These are phyloP conservation scores for Talaromyces nanjingensis DNA, from an alignment of 495 filamentous ascomycete species.

Conservation along the genomic window DNA sequence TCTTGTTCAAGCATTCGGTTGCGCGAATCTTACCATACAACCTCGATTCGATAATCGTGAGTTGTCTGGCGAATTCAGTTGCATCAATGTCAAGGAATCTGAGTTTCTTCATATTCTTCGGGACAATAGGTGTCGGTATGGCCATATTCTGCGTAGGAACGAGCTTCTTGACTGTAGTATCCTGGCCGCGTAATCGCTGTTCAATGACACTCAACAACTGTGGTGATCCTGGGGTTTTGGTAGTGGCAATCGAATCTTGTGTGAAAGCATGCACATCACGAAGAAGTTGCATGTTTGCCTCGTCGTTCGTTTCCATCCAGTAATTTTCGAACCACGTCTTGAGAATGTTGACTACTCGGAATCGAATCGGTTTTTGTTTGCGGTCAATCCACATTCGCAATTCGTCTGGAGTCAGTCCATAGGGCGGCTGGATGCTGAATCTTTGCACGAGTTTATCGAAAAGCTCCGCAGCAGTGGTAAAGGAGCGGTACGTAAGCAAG, in stretches of 20 bases:
- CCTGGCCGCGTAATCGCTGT: conserved; percentile 78
- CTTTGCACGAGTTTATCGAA: conserved; percentile 88
- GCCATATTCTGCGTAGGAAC: conserved; percentile 75
- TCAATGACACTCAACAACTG: conserved; percentile 79
- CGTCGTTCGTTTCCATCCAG: conserved; percentile 93
- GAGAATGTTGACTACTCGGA: conserved; percentile 93
- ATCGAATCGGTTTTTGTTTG: conserved; percentile 92
- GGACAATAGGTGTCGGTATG: conserved; percentile 81
- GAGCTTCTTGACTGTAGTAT: conserved; percentile 76
- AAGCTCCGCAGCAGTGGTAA: conserved; percentile 81
- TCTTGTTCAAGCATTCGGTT: conserved; percentile 95
- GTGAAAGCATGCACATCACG: conserved; percentile 86
- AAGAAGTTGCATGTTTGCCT: conserved; percentile 75
- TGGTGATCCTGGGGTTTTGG: conserved; percentile 79
- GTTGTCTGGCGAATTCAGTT: conserved; percentile 88
- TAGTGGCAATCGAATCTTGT: conserved; percentile 83
- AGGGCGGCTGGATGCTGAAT: conserved; percentile 90
- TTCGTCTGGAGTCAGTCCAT: conserved; percentile 65
- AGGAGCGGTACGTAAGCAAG: conserved; percentile 92
- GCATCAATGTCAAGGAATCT: conserved; percentile 98
- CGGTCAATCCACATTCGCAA: conserved; percentile 84
- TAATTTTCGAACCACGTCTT: conserved; percentile 98
- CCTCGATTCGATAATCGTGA: conserved; percentile 94
- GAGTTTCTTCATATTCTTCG: conserved; percentile 99
- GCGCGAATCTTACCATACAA: conserved; percentile 93